These are phyloP conservation scores for Didymosphaeria variabile DNA, from an alignment of 2,329 filamentous ascomycete genomes.

Conservation along the genomic window DNA sequence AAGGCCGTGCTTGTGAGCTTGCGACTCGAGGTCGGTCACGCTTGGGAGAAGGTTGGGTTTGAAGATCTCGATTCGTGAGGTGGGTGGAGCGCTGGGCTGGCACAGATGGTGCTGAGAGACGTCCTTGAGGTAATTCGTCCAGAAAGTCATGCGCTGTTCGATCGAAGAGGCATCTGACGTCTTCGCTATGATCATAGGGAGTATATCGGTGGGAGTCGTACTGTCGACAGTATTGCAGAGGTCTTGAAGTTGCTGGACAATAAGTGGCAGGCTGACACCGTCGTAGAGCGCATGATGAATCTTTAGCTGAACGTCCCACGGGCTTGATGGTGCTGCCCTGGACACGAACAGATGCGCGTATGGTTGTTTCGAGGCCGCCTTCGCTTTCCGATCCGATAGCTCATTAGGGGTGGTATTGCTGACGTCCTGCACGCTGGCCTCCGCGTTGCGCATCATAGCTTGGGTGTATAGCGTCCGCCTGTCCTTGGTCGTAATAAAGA, in stretches of 20 bases:
- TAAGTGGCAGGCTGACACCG: constrained; percentile 74
- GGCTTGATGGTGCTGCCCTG: constrained; percentile 26
- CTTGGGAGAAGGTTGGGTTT: constrained; percentile 58
- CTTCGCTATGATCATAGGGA: constrained; percentile 54
- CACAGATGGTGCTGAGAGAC: constrained; percentile 18
- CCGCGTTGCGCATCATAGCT: constrained; percentile 59
- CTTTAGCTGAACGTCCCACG: constrained; percentile 54
- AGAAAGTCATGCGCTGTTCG: constrained; percentile 56
- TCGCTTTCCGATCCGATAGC: constrained; percentile 9
- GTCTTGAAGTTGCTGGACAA: constrained; percentile 64
- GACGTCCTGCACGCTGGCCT: constrained; percentile 43
- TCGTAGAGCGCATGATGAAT: constrained; percentile 93
- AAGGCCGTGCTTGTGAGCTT: constrained; percentile 63
- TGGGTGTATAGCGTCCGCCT: constrained; percentile 68
- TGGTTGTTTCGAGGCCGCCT: constrained; percentile 31
- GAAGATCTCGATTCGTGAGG: constrained; percentile 55
- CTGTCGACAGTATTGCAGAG: constrained; percentile 48
- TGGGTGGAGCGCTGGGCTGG: constrained; percentile 39
- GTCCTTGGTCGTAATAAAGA: constrained; percentile 65
- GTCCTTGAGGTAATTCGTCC: constrained; percentile 57
- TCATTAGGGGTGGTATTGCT: constrained; percentile 24
- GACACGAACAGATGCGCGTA: constrained; percentile 50
- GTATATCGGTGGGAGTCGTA: constrained; percentile 35
- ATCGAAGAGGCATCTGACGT: constrained; percentile 10
- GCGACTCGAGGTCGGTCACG: constrained; percentile 51